Conservation (phyloP, 768 basidiomycete genomes). For the Rhodotorula diobovata region DNA sequence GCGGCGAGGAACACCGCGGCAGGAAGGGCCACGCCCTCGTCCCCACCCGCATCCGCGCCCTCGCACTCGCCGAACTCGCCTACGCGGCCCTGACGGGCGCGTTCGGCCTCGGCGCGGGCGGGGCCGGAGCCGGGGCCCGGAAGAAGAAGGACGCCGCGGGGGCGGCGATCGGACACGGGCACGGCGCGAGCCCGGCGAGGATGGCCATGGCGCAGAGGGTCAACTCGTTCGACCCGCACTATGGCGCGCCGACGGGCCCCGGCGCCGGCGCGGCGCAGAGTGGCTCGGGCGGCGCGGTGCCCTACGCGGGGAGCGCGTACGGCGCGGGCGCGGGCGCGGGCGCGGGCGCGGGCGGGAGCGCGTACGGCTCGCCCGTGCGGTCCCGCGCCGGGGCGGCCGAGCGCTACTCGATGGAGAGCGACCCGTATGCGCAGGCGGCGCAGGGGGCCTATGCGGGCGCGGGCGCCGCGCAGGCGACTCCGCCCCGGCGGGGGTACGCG, state of each 20-base stretch:
- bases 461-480: slow-evolving; percentile 8
- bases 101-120: slow-evolving; percentile 53
- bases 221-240: slow-evolving; percentile 5
- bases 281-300: too few species aligned
- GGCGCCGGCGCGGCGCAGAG: neutral
- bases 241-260: neutral
- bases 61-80: slow-evolving; percentile 65
- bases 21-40: slow-evolving; percentile 55
- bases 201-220: slow-evolving; percentile 5
- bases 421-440: slow-evolving; percentile 12
- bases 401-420: neutral
- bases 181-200: slow-evolving; percentile 17
- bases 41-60: slow-evolving; percentile 74
- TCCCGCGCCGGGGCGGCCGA: neutral
- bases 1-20: slow-evolving; percentile 30
- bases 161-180: neutral
- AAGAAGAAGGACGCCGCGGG: slow-evolving; percentile 38
- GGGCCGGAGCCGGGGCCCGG: slow-evolving; percentile 51
- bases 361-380: neutral
- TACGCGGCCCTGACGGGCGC: slow-evolving; percentile 63
- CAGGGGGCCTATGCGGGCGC: neutral
- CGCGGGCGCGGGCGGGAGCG: too few species aligned
- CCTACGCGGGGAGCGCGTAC: neutral
- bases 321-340: neutral
- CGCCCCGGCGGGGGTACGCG: slow-evolving; percentile 26